Conservation (phyloP, 2,329 filamentous ascomycete genomes). For the Talaromyces sp. region DNA sequence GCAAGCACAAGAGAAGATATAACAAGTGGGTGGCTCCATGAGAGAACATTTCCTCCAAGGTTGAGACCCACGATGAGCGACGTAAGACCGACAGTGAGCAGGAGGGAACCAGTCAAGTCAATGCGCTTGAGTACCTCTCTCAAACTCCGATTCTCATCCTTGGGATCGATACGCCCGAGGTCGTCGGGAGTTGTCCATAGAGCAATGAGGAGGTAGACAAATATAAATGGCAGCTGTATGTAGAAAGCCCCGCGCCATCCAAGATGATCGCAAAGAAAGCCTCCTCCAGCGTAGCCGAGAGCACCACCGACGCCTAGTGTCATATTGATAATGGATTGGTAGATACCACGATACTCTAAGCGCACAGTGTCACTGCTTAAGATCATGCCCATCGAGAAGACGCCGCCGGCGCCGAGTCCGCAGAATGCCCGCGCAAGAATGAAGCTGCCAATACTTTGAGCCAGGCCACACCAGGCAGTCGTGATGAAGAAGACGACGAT, state of each 20-base stretch:
- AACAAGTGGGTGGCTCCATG: slow-evolving; percentile 53
- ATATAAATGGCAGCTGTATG: slow-evolving; percentile 52
- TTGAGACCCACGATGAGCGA: slow-evolving; percentile 53
- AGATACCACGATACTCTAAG: slow-evolving; percentile 58
- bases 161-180: slow-evolving; percentile 48
- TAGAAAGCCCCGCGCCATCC: slow-evolving; percentile 47
- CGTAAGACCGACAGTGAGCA: slow-evolving; percentile 49
- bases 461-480: slow-evolving; percentile 69
- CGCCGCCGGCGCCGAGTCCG: slow-evolving; percentile 70
- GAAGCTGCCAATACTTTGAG: slow-evolving; percentile 67
- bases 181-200: slow-evolving; percentile 45
- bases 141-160: slow-evolving; percentile 41
- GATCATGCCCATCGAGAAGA: slow-evolving; percentile 66
- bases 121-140: slow-evolving; percentile 49
- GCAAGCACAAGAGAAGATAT: slow-evolving; percentile 48
- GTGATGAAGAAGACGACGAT: slow-evolving; percentile 63
- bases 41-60: slow-evolving; percentile 53
- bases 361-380: slow-evolving; percentile 67
- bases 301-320: slow-evolving; percentile 39
- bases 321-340: slow-evolving; percentile 45
- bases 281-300: slow-evolving; percentile 41
- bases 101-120: slow-evolving; percentile 50
- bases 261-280: slow-evolving; percentile 40
- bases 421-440: slow-evolving; percentile 69
- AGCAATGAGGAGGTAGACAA: slow-evolving; percentile 46